A percentile compares a stretch with the other conserved stretches of the same genome.
Evolutionary conservation across 768 basidiomycete genomes (phyloP).

Genomic region (Trametes punicea): DNA sequence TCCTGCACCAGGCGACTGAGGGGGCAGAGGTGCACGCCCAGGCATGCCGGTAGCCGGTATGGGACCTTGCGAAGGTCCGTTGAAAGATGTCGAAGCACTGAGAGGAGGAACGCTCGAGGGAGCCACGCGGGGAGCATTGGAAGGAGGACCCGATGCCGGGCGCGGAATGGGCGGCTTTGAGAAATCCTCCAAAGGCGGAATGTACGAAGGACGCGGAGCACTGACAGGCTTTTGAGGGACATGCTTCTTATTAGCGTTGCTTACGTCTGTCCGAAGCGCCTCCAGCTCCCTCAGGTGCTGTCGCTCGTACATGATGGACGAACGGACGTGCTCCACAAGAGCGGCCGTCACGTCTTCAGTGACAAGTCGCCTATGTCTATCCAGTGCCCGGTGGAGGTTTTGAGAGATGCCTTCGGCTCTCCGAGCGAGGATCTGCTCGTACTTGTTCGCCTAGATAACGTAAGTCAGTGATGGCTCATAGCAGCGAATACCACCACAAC

Average conservation of each 20-base stretch:
- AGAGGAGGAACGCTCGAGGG: conserved; percentile 11
- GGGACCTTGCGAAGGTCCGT: conserved; percentile 1
- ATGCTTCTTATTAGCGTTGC: conserved; percentile 60
- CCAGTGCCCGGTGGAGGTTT: conserved; percentile 84
- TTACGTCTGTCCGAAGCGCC: conserved; percentile 73
- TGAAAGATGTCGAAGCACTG: conserved; percentile 3
- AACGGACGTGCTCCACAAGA: conserved; percentile 89
- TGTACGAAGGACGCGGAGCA: conserved; percentile 55
- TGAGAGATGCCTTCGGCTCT: conserved; percentile 93
- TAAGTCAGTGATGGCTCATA: conserved; percentile 10
- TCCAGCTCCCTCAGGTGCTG: conserved; percentile 88
- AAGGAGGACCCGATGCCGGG: conserved; percentile 21
- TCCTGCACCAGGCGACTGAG: conserved; percentile 54
- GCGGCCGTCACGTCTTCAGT: conserved; percentile 90
- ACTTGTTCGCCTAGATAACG: conserved; percentile 72
- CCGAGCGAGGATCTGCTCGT: conserved; percentile 78
- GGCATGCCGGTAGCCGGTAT: background rate
- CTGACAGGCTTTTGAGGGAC: conserved; percentile 44
- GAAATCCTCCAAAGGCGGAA: conserved; percentile 66
- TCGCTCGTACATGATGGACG: conserved; percentile 88
- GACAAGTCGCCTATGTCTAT: conserved; percentile 79
- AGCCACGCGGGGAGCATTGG: conserved; percentile 21
- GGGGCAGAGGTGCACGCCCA: conserved; percentile 25
- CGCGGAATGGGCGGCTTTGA: conserved; percentile 32
- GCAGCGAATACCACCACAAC: conserved; percentile 8